Evolutionary conservation across 345 rosid genomes (phyloP).

Genomic region (Durio zibethinus): DNA sequence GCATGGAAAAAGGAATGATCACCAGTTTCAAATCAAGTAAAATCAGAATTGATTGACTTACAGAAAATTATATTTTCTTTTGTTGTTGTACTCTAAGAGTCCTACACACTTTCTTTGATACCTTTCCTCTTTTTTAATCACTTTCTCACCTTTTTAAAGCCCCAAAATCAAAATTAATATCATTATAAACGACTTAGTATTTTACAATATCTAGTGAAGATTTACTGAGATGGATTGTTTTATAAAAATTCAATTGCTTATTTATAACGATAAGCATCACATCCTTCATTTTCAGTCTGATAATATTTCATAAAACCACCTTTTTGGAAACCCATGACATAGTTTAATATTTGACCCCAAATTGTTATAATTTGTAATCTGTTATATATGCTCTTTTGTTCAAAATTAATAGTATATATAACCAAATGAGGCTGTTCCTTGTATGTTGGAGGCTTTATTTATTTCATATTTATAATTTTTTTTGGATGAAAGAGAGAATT

Average conservation of each 20-base stretch:
- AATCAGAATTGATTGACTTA: neutral
- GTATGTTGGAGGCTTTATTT: neutral
- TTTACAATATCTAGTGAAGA: constrained; percentile 19
- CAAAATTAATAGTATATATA: constrained; percentile 6
- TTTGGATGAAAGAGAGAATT: constrained; percentile 4
- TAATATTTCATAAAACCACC: constrained; percentile 17
- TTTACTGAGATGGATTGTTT: constrained; percentile 23
- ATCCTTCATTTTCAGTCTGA: constrained; percentile 20
- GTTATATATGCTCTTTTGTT: neutral
- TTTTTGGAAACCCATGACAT: constrained; percentile 16
- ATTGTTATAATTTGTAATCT: constrained; percentile 1
- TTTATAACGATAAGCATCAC: constrained; percentile 25
- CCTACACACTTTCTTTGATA: constrained; percentile 7
- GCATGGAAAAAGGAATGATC: no score
- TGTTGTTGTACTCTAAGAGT: neutral
- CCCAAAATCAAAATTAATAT: neutral
- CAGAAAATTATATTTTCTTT: neutral
- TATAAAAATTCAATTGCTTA: neutral
- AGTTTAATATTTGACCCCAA: constrained; percentile 34
- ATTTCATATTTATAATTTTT: constrained; percentile 8
- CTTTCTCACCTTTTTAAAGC: neutral
- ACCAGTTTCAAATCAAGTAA: neutral
- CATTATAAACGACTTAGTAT: neutral
- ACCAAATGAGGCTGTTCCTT: constrained; percentile 10
- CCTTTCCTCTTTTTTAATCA: neutral